phyloP scores from a whole-genome alignment of 192 early-diverging fungal species.

The Mortierella antarctica region DNA sequence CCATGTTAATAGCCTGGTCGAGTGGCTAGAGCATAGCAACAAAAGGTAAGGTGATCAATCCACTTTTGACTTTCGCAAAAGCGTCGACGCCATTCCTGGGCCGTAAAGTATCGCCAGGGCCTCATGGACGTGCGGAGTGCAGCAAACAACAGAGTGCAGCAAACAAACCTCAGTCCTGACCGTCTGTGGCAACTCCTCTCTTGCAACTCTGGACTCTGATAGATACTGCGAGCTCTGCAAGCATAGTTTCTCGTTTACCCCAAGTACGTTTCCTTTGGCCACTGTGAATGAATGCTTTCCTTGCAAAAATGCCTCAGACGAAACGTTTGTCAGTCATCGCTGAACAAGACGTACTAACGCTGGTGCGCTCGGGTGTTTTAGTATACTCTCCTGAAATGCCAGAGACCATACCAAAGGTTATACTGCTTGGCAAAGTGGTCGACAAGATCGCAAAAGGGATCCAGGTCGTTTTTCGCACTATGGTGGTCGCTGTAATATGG shows the following conservation, averaged over 20 bases:
- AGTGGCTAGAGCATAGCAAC: slow-evolving; percentile 87
- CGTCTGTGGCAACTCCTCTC: too few species aligned
- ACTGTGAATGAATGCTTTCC: background rate
- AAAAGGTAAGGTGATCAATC: slow-evolving; percentile 63
- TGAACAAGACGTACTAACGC: background rate
- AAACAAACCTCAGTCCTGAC: too few species aligned
- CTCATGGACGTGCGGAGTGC: too few species aligned
- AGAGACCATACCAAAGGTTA: slow-evolving; percentile 66
- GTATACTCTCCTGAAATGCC: slow-evolving; percentile 82
- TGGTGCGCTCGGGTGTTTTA: background rate
- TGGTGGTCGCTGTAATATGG: slow-evolving; percentile 81
- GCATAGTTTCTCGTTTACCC: slow-evolving; percentile 87
- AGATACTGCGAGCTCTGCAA: slow-evolving; percentile 92
- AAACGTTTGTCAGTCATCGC: background rate
- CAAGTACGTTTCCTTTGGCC: slow-evolving; percentile 61
- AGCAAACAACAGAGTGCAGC: too few species aligned
- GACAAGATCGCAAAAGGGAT: slow-evolving; percentile 59
- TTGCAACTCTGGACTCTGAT: background rate
- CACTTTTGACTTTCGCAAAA: background rate
- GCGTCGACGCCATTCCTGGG: too few species aligned
- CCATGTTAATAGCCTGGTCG: slow-evolving; percentile 65
- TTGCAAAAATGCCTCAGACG: background rate
- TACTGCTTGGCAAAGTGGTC: slow-evolving; percentile 67
- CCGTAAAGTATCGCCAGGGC: too few species aligned
- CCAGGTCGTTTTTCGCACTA: slow-evolving; percentile 58